Base-by-base conservation (phyloP, 805 yeast species). In the Hemisphaericaspora nanyangensis region DNA sequence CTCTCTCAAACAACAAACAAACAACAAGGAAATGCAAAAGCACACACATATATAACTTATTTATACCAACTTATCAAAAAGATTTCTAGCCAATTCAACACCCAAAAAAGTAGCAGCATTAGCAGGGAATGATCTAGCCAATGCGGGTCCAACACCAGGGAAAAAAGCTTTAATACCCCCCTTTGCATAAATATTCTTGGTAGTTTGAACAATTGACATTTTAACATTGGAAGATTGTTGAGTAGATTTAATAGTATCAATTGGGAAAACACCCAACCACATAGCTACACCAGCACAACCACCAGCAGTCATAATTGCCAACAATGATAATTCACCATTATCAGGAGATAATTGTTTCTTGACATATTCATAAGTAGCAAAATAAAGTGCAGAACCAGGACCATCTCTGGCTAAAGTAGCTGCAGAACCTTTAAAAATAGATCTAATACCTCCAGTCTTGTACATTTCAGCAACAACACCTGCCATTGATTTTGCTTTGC, bases 91-190 rank as follows among this genome's bases (percentile, higher is more conserved):
- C 42, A 90, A 55, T 61, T 91, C 99, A 22, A 91, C 98, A 34
- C 98, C 99, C 26, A 88, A 76, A 68, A 91, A 91, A 2, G 98
- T 90, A 7, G 99, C 98, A n/a, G 99, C 99, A 63, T 93, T 91
- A 17, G 98, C 98, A 3, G 98, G 98, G 83, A 93, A 91, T 29
- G 95, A 82, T 62, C 99, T 77, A 18, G 88, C 78, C 55, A 91
- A 68, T 2, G 98, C 98, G 5, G 99, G 97, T 0, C 96, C 97
- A 17, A 91, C 73, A 41, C 99, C 99, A 3, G 98, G 98, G 86
- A 90, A 91, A 66, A 91, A 91, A 0, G 95, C 96, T 58, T 80
- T 84, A 48, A 88, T 48, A 18, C 97, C 97, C 17, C 90, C 91
- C 46, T 77, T 77, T 6, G 66, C 59, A 58, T 89, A 88, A 35